A percentile compares a stretch with the other conserved stretches of the same genome.
Evolutionary conservation across 768 basidiomycete species (phyloP).

Genomic region (Mycena rebaudengoi): DNA sequence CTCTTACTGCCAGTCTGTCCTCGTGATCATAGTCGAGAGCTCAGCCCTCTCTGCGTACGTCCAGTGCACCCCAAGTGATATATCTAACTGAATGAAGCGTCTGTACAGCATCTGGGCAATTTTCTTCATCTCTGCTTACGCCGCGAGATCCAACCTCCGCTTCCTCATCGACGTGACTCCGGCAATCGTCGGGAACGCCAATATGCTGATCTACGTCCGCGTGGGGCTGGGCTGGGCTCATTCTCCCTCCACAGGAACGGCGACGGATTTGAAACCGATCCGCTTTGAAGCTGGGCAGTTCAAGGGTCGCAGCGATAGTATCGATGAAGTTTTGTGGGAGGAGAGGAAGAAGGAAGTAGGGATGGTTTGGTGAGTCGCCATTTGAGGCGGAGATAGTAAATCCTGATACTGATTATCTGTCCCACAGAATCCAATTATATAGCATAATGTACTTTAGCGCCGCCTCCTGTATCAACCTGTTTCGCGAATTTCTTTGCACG

Average conservation of each 20-base stretch:
- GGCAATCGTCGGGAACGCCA: background rate
- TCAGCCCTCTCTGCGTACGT: constrained; percentile 4
- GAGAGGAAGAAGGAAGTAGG: too few species aligned
- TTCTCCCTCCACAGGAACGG: background rate
- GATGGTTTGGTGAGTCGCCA: too few species aligned
- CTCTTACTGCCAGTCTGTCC: background rate
- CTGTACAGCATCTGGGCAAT: constrained; percentile 3
- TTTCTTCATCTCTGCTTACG: constrained; percentile 10
- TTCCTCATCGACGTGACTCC: constrained; percentile 18
- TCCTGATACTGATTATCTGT: too few species aligned
- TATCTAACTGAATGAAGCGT: background rate
- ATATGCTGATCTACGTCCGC: constrained; percentile 14
- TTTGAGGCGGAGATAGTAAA: too few species aligned
- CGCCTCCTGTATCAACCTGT: too few species aligned
- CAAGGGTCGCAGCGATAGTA: too few species aligned
- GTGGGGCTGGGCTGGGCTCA: constrained; percentile 12
- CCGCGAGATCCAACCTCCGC: constrained; percentile 1
- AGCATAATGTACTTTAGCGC: too few species aligned
- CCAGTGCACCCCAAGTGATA: background rate
- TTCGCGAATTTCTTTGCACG: too few species aligned
- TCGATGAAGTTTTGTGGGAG: too few species aligned
- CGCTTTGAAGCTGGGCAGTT: background rate
- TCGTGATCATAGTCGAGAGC: constrained; percentile 7
- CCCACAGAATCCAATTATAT: too few species aligned
- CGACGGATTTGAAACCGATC: background rate